Evolutionary conservation across 73 alveolate species (phyloP), one percentile per base, ranked within the genome.

Genomic region (Uronychia binucleata): DNA sequence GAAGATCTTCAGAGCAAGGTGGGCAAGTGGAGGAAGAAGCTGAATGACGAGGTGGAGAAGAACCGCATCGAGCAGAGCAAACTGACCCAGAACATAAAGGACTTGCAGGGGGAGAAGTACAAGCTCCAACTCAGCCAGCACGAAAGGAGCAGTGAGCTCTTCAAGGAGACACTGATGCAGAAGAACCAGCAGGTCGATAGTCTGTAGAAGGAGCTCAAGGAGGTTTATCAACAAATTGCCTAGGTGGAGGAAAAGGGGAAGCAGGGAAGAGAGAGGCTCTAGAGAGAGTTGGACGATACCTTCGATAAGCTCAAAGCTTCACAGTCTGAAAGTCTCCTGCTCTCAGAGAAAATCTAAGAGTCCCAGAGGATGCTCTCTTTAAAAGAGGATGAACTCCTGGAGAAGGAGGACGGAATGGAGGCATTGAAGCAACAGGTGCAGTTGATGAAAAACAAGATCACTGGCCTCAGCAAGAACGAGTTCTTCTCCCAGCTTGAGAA

Each of bases 1-100:
- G 79, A 33, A 35, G 28, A 46, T 1, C 31, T 85, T 1, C 74
- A 57, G 11, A 77, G 28, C 27, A 85, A 85, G 75, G 46, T 5
- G n/a, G 80, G 58, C 28, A 77, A 85, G 59, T 77, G 77, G 77
- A 33, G 46, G 77, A 30, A 81, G 28, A 74, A 85, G 26, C 81
- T 77, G 28, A 86, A 85, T 28, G 11, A 78, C 28, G 81, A 77
- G 31, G 77, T 85, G 0, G 91, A 85, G 79, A 57, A 77, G 75
- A 31, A 57, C 46, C 5, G 80, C 0, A 30, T 77, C 30, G 59
- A 28, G 1, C 60, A 34, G 26, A 29, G 58, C 25, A 13, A 35
- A 28, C 35, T 77, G 31, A 34, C 86, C 75, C 31, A 76, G 27
- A 46, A 85, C 34, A 77, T 77, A 0, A 77, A 78, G 32, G 86